Evolutionary conservation across 1,139 yeast genomes (phyloP), one percentile per base, ranked within the genome.

Genomic region (Candida anutae): DNA sequence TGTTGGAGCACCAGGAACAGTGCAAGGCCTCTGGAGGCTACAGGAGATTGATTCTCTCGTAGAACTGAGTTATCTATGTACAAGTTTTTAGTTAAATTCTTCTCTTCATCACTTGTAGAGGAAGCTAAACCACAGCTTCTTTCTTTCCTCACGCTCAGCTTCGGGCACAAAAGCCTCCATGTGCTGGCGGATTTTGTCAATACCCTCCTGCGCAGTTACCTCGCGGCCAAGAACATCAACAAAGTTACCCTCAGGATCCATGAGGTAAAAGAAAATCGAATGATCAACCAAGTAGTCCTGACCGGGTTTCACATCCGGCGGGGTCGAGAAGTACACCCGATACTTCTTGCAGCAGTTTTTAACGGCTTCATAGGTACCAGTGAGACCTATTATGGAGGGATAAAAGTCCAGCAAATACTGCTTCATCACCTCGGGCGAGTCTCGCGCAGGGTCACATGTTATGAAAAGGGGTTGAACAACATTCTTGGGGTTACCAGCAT

Each of bases 281-380:
- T 90, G 98, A 51, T 90, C 98, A 13, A 90, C 98, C 39, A 90
- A 69, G 50, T 90, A 90, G 45, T 90, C 96, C 55, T 90, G 95
- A 17, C 96, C 97, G 0, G 95, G 90, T 51, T 87, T 83, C 28
- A 85, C 80, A 48, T 85, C 74, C 21, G 93, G 85, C 3, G 98
- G 98, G 2, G 98, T 90, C 8, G 95, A 84, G 53, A 90, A 90
- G 55, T 88, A 90, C 5, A 90, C 98, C 41, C 97, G 71, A 58
- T 76, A 90, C 41, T 77, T 74, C 53, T 84, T 87, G 62, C 98
- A 90, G 29, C 79, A 71, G 38, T 73, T 69, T 56, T 85, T 88
- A 33, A 90, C 77, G 34, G 79, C 77, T 16, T 85, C 93, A 51
- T 84, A 88, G 13, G 83, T 64, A 26, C 98, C 98, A 0, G 98